A percentile compares a stretch with the other conserved stretches of the same genome.
These are phyloP conservation scores for Tremella fuciformis DNA, from an alignment of 768 basidiomycete genomes.

Conservation along the genomic window DNA sequence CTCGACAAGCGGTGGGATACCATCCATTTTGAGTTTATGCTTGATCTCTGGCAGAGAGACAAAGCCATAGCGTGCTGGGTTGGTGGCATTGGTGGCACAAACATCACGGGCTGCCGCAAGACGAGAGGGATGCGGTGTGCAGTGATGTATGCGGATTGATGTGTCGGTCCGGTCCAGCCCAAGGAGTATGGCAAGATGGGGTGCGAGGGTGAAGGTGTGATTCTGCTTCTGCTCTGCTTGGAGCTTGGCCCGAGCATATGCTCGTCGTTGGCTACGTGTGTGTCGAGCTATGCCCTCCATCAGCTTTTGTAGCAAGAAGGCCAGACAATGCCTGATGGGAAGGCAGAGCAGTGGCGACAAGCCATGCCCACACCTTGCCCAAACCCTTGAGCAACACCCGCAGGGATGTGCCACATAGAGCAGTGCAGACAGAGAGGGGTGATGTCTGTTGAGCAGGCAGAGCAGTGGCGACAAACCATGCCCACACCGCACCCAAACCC, in stretches of 20 bases:
- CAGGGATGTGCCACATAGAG: slow-evolving; percentile 2
- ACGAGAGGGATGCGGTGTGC: not conserved
- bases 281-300: not conserved
- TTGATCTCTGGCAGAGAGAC: slow-evolving; percentile 5
- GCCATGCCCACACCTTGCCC: not conserved
- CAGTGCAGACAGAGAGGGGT: not conserved
- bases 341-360: slow-evolving; percentile 7
- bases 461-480: no score
- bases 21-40: not conserved
- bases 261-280: not conserved
- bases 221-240: not conserved
- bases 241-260: not conserved
- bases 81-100: not conserved
- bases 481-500: no score
- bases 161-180: not conserved
- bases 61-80: not conserved
- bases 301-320: not conserved
- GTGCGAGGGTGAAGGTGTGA: not conserved
- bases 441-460: slow-evolving; percentile 1
- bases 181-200: not conserved
- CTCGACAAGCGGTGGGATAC: not conserved
- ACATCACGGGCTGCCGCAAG: not conserved
- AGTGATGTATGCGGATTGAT: not conserved
- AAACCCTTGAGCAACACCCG: not conserved
- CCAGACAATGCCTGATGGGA: not conserved